Percentiles rank a stretch among this genome's conserved stretches.
These are phyloP conservation scores for Vitis riparia DNA, from an alignment of 164 flowering plant genomes.

Conservation along the genomic window DNA sequence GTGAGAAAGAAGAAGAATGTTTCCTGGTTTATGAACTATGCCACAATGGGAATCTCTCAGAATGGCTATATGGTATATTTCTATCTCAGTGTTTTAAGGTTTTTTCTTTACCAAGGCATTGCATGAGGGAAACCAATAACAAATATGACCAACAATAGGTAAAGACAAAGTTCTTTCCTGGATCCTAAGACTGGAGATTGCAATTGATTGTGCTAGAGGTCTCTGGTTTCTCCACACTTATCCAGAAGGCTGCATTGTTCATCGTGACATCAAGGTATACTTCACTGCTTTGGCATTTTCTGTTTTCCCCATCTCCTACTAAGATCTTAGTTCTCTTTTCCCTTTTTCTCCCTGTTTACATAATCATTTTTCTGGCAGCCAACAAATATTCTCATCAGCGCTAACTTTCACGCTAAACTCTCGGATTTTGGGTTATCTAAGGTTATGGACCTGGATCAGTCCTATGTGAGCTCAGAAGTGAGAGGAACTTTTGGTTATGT, in stretches of 20 bases:
- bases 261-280: conserved; percentile 57
- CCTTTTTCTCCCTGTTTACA: neutral
- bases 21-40: conserved; percentile 74
- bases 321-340: neutral
- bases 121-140: neutral
- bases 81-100: neutral
- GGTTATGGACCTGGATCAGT: conserved; percentile 53
- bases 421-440: conserved; percentile 69
- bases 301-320: neutral
- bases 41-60: conserved; percentile 61
- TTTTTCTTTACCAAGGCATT: neutral
- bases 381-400: conserved; percentile 59
- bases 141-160: conserved; percentile 28
- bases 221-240: conserved; percentile 67
- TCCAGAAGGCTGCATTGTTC: conserved; percentile 73
- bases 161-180: conserved; percentile 56
- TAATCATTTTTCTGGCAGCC: conserved; percentile 37
- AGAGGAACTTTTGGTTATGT: conserved; percentile 79
- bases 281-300: neutral
- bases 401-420: conserved; percentile 58
- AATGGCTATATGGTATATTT: conserved; percentile 65
- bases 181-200: conserved; percentile 63
- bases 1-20: conserved; percentile 55
- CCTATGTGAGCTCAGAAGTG: conserved; percentile 75
- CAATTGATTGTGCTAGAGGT: conserved; percentile 59